phyloP scores from a whole-genome alignment of 2,329 filamentous ascomycete species.

The Diplodia corticola region DNA sequence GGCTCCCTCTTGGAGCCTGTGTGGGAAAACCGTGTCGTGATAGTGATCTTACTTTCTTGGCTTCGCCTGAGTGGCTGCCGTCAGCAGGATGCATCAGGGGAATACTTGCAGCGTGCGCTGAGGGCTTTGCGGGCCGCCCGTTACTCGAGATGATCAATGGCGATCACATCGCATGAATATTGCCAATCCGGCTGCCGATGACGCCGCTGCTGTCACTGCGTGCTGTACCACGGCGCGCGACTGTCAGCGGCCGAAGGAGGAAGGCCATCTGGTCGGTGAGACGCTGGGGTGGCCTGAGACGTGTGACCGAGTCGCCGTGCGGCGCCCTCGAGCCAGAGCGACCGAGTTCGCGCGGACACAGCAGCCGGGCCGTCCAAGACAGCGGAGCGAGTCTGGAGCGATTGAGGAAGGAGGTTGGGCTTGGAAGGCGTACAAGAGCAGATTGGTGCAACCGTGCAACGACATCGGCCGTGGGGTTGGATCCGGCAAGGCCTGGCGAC shows the following conservation, averaged over 20 bases:
- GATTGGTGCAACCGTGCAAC: conserved; percentile 13
- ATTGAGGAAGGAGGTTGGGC: conserved; percentile 22
- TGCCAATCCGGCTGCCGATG: conserved; percentile 30
- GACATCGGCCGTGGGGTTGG: conserved; percentile 23
- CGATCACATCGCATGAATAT: conserved; percentile 37
- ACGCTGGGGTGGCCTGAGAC: conserved; percentile 2
- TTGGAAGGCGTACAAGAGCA: conserved; percentile 13
- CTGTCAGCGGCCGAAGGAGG: conserved; percentile 11
- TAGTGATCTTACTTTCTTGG: conserved; percentile 18
- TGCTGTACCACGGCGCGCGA: conserved; percentile 18
- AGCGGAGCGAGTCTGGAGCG: background rate
- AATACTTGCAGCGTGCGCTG: conserved; percentile 44
- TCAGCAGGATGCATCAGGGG: conserved; percentile 26
- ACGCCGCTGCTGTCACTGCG: conserved; percentile 20
- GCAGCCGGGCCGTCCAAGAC: conserved; percentile 16
- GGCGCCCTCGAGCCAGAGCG: background rate
- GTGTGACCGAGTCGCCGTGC: background rate
- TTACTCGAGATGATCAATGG: conserved; percentile 37
- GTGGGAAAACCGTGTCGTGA: conserved; percentile 21
- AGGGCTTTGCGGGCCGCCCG: conserved; percentile 39
- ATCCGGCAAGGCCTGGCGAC: conserved; percentile 38
- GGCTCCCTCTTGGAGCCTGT: conserved; percentile 1
- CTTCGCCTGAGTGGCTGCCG: conserved; percentile 9
- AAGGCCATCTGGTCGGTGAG: conserved; percentile 6
- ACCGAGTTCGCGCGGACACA: conserved; percentile 18